Conservation (phyloP, 2,329 filamentous ascomycete species). For the Colletotrichum caudatum region DNA sequence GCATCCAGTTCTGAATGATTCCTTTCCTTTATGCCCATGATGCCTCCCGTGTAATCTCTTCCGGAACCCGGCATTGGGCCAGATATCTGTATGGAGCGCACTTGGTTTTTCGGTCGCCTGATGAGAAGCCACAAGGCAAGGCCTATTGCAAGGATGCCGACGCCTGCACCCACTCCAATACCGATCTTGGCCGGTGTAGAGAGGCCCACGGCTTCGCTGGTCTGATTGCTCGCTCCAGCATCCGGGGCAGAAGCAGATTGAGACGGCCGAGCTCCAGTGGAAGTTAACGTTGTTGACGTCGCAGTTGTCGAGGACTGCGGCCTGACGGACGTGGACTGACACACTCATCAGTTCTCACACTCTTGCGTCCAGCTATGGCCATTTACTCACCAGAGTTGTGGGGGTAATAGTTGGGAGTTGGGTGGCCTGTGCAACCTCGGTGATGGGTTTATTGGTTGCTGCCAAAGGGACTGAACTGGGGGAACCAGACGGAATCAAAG, state of each 20-base stretch:
- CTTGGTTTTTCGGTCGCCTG: conserved; percentile 48
- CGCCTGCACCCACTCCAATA: conserved; percentile 61
- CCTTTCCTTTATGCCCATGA: conserved; percentile 42
- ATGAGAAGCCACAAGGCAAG: conserved; percentile 56
- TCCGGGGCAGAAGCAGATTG: conserved; percentile 22
- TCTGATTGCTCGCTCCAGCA: conserved; percentile 3
- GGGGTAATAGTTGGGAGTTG: conserved; percentile 33
- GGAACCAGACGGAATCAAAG: conserved; percentile 7
- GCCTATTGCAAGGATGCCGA: conserved; percentile 55
- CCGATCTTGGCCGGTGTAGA: conserved; percentile 61
- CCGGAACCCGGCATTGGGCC: conserved; percentile 63
- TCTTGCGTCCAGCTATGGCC: neutral
- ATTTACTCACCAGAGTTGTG: conserved; percentile 25
- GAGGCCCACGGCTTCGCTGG: conserved; percentile 48
- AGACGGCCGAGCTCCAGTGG: conserved; percentile 30
- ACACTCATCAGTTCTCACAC: neutral
- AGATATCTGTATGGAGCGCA: conserved; percentile 59
- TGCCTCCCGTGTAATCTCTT: conserved; percentile 46
- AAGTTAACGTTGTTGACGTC: conserved; percentile 34
- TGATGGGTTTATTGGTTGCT: neutral
- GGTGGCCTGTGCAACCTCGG: conserved; percentile 39
- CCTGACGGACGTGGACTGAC: conserved; percentile 21
- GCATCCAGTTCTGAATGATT: conserved; percentile 61
- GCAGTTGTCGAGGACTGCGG: conserved; percentile 27
- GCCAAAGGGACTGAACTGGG: neutral